Evolutionary conservation across 495 filamentous ascomycete species (phyloP).

Genomic region (Aspergillus saccharolyticus): DNA sequence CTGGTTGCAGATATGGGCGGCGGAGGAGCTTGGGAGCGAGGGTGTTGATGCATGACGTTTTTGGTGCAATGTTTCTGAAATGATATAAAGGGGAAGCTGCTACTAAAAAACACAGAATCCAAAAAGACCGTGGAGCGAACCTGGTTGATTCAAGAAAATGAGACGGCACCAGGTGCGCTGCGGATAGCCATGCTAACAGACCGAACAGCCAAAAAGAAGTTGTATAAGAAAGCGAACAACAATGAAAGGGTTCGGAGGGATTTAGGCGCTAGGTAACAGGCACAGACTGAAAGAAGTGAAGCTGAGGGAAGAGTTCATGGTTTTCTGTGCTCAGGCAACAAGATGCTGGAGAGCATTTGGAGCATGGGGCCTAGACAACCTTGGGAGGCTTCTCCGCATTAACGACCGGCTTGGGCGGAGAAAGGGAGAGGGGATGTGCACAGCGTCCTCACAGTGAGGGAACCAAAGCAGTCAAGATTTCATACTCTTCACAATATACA

Average conservation of each 20-base stretch:
- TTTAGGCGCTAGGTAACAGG: slow-evolving; percentile 20
- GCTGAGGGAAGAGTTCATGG: slow-evolving; percentile 20
- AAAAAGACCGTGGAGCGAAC: slow-evolving; percentile 24
- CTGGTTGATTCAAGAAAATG: slow-evolving; percentile 32
- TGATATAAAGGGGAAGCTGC: slow-evolving; percentile 12
- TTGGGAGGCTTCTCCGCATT: slow-evolving; percentile 45
- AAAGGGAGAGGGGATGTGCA: slow-evolving; percentile 21
- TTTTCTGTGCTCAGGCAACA: slow-evolving; percentile 24
- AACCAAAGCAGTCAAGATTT: slow-evolving; percentile 16
- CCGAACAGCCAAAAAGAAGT: slow-evolving; percentile 5
- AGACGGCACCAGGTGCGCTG: slow-evolving; percentile 24
- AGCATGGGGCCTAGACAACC: slow-evolving; percentile 29
- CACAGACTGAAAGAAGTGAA: slow-evolving; percentile 16
- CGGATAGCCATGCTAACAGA: slow-evolving; percentile 41
- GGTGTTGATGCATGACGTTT: slow-evolving; percentile 75
- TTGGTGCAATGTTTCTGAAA: not conserved
- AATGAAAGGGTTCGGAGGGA: not conserved
- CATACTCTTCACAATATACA: slow-evolving; percentile 16
- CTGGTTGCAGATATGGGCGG: slow-evolving; percentile 62
- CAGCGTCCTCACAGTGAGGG: slow-evolving; percentile 27
- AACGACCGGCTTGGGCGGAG: slow-evolving; percentile 20
- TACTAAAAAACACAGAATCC: slow-evolving; percentile 7
- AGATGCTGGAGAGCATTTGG: slow-evolving; percentile 23
- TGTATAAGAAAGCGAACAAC: not conserved
- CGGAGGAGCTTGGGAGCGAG: slow-evolving; percentile 60